phyloP scores from a whole-genome alignment of 768 basidiomycete species.

The Favolaschia claudopus region DNA sequence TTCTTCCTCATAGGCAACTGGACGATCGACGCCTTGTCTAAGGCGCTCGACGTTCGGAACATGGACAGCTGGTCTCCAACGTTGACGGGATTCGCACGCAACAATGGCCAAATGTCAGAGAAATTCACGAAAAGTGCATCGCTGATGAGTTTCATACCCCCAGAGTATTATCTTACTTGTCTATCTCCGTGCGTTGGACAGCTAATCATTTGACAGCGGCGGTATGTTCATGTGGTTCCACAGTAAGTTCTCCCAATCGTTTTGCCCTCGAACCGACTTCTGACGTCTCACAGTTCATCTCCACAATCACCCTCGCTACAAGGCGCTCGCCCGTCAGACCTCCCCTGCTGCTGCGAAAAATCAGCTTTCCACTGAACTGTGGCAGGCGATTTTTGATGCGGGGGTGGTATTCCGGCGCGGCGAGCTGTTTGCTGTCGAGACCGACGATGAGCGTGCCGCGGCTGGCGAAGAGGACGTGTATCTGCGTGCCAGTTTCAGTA shows the following conservation, averaged over 20 bases:
- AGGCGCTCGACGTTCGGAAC: conserved; percentile 15
- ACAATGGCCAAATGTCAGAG: conserved; percentile 21
- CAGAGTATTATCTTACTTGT: conserved; percentile 17
- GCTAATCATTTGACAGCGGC: conserved; percentile 10
- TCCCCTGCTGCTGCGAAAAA: conserved; percentile 23
- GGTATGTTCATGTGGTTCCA: conserved; percentile 30
- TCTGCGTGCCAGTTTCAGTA: conserved; percentile 27
- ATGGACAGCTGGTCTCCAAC: conserved; percentile 11
- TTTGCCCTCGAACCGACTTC: neutral
- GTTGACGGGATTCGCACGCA: conserved; percentile 15
- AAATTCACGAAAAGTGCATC: conserved; percentile 17
- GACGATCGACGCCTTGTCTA: conserved; percentile 20
- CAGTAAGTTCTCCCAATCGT: neutral
- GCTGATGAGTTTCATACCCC: conserved; percentile 27
- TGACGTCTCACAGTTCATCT: conserved; percentile 16
- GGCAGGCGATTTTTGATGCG: conserved; percentile 3
- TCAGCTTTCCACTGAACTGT: conserved; percentile 19
- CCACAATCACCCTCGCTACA: conserved; percentile 27
- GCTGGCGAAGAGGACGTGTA: conserved; percentile 21
- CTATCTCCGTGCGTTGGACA: neutral
- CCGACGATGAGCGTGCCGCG: conserved; percentile 22
- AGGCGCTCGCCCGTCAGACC: conserved; percentile 16
- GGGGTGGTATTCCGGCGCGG: conserved; percentile 22
- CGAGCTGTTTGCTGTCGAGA: conserved; percentile 24
- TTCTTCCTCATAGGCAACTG: conserved; percentile 19